Conservation (phyloP, 2,329 filamentous ascomycete species). For the Herpotrichia juniperi region DNA sequence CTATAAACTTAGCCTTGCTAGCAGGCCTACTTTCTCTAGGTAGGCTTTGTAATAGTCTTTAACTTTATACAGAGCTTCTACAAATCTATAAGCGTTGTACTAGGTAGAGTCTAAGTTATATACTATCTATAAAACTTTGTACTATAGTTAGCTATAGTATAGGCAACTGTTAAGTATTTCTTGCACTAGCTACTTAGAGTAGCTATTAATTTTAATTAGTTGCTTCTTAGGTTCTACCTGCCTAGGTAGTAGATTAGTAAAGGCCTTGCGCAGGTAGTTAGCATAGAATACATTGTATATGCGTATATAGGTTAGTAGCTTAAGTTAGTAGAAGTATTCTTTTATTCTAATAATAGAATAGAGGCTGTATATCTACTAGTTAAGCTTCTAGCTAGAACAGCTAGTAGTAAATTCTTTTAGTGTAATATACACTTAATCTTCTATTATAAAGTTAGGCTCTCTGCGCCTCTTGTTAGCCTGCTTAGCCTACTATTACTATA, state of each 20-base stretch:
- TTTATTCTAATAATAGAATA: neutral
- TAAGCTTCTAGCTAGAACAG: neutral
- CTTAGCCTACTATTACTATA: neutral
- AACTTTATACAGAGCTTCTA: neutral
- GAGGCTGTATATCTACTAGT: neutral
- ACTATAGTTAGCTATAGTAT: neutral
- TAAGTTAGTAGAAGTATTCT: neutral
- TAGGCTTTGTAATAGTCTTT: neutral
- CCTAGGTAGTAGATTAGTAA: neutral
- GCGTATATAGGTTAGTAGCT: neutral
- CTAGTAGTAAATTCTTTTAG: neutral
- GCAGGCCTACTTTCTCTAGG: neutral
- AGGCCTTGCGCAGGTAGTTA: neutral
- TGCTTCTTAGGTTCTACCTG: neutral
- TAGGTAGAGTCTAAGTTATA: neutral
- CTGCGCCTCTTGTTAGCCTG: neutral
- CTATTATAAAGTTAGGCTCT: neutral
- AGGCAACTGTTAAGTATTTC: neutral
- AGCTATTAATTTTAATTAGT: neutral
- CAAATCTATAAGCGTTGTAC: neutral
- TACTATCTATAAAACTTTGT: neutral
- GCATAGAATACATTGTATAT: neutral
- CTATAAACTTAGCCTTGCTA: neutral
- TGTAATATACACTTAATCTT: neutral
- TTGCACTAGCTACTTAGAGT: neutral